Evolutionary conservation across 495 filamentous ascomycete species (phyloP), one percentile per base, ranked within the genome.

Genomic region (Aspergillus panamensis): DNA sequence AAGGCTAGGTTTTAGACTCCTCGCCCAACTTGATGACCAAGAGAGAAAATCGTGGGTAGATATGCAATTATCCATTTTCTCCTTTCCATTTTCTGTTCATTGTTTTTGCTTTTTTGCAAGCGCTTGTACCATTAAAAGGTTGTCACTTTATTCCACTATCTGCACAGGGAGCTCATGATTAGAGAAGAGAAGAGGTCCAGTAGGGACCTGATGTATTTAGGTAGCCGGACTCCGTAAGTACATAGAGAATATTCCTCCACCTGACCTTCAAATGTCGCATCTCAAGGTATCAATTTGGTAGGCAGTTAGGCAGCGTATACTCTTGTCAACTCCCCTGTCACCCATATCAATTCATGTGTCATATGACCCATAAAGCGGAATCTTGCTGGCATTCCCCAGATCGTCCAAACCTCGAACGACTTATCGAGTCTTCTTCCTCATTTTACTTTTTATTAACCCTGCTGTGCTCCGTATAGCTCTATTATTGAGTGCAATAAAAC

Each of bases 1-100:
- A 83, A 66, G 64, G 16, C 17, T 64, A 60, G 55, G 43, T n/a
- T 19, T 12, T n/a, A 31, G 45, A 35, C 5, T 51, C 8, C 16
- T 8, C 14, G 13, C 9, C 25, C 13, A 33, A 17, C n/a, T 45
- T 39, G 10, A n/a, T 39, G 10, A n/a, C 35, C 10, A 8, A 8
- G 35, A 32, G 31, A 31, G 44, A 12, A 25, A 25, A 25, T 10
- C 29, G 35, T 39, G 35, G 35, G 3, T 43, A 57, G 45, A 31
- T 42, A 50, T 29, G 47, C 47, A 32, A 32, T 57, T 57, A n/a
- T 32, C 37, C 21, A 51, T 35, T 12, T 50, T 57, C 33, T 49
- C 21, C 53, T 19, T 25, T 25, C n/a, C 29, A 40, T 40, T 13
- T 31, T 14, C 20, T 32, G 30, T 25, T 35, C 35, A 39, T n/a